phyloP scores from a whole-genome alignment of 139 green algal genomes.

The Monoraphidium neglectum region DNA sequence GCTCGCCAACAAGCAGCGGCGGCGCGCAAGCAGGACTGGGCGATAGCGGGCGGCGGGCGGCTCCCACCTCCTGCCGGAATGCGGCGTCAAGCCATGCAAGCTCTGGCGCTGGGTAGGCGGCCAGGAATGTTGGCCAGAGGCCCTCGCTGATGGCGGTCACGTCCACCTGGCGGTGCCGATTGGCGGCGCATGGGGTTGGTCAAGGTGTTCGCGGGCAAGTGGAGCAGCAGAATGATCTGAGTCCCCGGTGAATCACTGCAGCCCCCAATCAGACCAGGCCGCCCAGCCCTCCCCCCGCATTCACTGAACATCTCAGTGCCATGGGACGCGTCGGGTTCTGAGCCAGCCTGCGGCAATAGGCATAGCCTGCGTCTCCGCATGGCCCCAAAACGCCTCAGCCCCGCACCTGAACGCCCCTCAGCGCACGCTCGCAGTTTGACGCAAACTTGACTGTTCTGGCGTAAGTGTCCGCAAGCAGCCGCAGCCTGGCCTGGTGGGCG shows the following conservation, averaged over 20 bases:
- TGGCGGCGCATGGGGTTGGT: background rate
- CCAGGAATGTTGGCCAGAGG: conserved; percentile 43
- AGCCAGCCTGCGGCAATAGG: too few relatives aligned
- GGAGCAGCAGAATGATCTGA: background rate
- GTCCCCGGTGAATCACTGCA: too few relatives aligned
- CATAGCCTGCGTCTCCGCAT: too few relatives aligned
- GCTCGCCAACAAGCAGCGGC: background rate
- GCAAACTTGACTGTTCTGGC: conserved; percentile 44
- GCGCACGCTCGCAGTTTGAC: conserved; percentile 30
- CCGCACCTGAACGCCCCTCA: background rate
- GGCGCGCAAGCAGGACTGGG: background rate
- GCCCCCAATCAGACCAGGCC: background rate
- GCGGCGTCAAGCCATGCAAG: conserved; percentile 54
- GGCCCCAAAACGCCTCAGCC: too few relatives aligned
- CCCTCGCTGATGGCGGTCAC: conserved; percentile 40
- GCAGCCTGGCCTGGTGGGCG: conserved; percentile 43
- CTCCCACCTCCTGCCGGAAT: conserved; percentile 31
- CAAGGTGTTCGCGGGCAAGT: background rate
- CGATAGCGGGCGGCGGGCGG: too few relatives aligned
- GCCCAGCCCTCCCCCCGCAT: background rate
- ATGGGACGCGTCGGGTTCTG: too few relatives aligned
- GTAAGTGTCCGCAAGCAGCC: conserved; percentile 58
- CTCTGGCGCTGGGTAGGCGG: conserved; percentile 51
- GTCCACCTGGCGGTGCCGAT: background rate
- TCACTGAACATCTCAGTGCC: too few relatives aligned